Evolutionary conservation across 2,329 filamentous ascomycete genomes (phyloP).

Genomic region (Penicillium sp.): DNA sequence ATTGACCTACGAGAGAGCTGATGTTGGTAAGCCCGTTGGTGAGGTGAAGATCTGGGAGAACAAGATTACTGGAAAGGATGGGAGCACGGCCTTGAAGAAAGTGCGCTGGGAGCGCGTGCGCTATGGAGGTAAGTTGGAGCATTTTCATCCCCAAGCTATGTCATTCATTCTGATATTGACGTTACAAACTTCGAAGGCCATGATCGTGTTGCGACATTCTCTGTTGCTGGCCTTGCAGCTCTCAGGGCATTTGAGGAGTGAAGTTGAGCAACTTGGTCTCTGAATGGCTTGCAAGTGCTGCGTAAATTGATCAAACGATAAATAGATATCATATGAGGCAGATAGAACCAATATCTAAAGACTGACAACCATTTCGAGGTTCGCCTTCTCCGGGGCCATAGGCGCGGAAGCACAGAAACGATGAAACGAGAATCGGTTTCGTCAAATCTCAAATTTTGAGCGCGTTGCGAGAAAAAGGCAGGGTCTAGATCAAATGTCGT

Average conservation of each 20-base stretch:
- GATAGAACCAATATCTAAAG: background rate
- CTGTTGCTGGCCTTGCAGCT: constrained; percentile 37
- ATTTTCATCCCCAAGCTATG: background rate
- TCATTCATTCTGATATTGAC: background rate
- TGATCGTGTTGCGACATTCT: constrained; percentile 42
- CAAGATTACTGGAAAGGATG: constrained; percentile 15
- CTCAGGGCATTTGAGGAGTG: constrained; percentile 36
- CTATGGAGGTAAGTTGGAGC: constrained; percentile 41
- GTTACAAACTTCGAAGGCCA: constrained; percentile 30
- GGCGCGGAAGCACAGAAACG: too few relatives aligned
- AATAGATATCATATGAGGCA: background rate
- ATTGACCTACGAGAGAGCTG: constrained; percentile 29
- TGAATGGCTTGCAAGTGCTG: background rate
- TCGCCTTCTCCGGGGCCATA: too few relatives aligned
- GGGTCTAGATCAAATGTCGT: too few relatives aligned
- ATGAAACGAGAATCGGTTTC: too few relatives aligned
- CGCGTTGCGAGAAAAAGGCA: too few relatives aligned
- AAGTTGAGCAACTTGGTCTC: background rate
- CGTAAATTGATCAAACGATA: background rate
- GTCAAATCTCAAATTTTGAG: too few relatives aligned
- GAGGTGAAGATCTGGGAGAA: constrained; percentile 43
- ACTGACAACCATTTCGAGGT: too few relatives aligned
- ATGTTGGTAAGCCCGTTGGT: constrained; percentile 26
- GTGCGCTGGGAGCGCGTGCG: constrained; percentile 45
- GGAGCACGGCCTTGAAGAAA: constrained; percentile 30